Percentiles rank a stretch among this genome's conserved stretches.
Conservation (phyloP, 2,329 filamentous ascomycete genomes). For the Stemphylium vesicarium region DNA sequence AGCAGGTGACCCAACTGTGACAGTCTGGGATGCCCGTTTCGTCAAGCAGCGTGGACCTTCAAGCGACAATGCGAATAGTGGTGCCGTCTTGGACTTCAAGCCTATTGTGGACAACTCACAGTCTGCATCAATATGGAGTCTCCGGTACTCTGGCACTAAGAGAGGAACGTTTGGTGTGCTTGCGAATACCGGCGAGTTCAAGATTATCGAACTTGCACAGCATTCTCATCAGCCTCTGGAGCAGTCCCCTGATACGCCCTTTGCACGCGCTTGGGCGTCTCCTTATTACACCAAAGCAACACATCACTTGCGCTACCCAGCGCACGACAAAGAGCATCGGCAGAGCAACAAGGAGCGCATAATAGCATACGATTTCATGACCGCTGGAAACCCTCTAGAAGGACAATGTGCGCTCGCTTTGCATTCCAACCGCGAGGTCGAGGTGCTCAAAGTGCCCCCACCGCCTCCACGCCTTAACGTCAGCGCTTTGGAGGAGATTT, state of each 20-base stretch:
- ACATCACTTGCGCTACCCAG: constrained; percentile 53
- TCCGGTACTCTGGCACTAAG: constrained; percentile 65
- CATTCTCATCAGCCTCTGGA: constrained; percentile 50
- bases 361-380: constrained; percentile 68
- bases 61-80: constrained; percentile 60
- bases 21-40: constrained; percentile 77
- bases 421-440: constrained; percentile 58
- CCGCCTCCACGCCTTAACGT: constrained; percentile 52
- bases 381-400: constrained; percentile 51
- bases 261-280: constrained; percentile 47
- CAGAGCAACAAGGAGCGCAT: constrained; percentile 57
- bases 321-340: constrained; percentile 53
- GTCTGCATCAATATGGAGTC: constrained; percentile 64
- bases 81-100: constrained; percentile 63
- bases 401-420: constrained; percentile 62
- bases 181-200: constrained; percentile 65
- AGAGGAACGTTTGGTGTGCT: constrained; percentile 64
- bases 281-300: constrained; percentile 54
- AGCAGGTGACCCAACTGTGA: constrained; percentile 74
- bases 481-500: constrained; percentile 54
- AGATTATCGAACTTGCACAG: constrained; percentile 61
- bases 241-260: constrained; percentile 22
- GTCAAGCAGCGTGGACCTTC: constrained; percentile 38
- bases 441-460: constrained; percentile 56
- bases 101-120: constrained; percentile 59